Evolutionary conservation across 2,329 filamentous ascomycete genomes (phyloP), one percentile per base, ranked within the genome.

Genomic region (Penicillium nordicum): DNA sequence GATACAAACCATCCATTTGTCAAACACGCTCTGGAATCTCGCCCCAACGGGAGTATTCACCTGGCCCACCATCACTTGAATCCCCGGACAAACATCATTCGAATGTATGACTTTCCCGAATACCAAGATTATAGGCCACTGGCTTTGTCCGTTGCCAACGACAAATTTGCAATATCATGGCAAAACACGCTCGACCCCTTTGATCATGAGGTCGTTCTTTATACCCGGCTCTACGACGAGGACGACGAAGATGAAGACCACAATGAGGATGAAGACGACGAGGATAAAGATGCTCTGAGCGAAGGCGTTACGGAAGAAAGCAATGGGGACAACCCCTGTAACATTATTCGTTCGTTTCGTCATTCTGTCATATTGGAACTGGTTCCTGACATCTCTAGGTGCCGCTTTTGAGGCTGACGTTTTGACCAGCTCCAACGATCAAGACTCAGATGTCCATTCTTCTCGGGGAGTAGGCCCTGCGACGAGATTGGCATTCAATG

Each of bases 161-260:
- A 60, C n/a, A 60, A 53, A 6, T 74, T 75, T 66, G 73, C 68
- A 1, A 73, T 75, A 37, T 74, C 70, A n/a, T 75, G 73, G 73
- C 68, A 69, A 46, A 65, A 73, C 57, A 14, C 21, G 30, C 47
- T 60, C 7, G 61, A 67, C 14, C 36, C 42, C 9, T 23, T 56
- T 30, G 58, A 66, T 11, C 54, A 69, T 53, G 63, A 68, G 21
- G 72, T 75, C 11, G 46, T 69, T 11, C 56, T 72, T n/a, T 74
- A 75, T 50, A 63, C 47, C 16, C 29, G 37, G 23, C n/a, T 42
- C 12, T 27, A 46, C 5, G 46, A 53, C 3, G 44, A 57, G 4
- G 43, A 57, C 1, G 45, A 38, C 2, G 42, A 37, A 1, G 10
- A 14, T 1, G 41, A 43, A 4, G 51, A 54, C 0, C 37, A 43